phyloP scores from a whole-genome alignment of 768 basidiomycete species.

The Russula griseocarnosa region DNA sequence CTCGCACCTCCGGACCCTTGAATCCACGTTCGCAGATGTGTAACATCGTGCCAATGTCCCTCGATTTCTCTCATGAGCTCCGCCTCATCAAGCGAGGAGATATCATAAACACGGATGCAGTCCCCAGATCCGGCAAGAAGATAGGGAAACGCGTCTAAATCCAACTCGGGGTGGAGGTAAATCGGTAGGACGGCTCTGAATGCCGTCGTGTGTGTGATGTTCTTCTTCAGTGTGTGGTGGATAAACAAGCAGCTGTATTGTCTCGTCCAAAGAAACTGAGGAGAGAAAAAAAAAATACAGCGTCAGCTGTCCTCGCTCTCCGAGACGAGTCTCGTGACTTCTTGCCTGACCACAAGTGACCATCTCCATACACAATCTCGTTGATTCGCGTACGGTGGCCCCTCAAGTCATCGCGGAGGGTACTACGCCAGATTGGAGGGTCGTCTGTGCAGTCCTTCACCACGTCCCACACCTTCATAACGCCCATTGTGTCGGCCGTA shows the following conservation, averaged over 20 bases:
- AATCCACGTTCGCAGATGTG: conserved; percentile 68
- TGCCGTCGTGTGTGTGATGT: conserved; percentile 54
- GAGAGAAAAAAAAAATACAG: neutral
- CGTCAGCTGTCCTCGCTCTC: neutral
- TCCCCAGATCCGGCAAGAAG: conserved; percentile 83
- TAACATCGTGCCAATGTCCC: conserved; percentile 90
- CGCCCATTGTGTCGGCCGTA: conserved; percentile 90
- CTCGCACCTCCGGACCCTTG: conserved; percentile 45
- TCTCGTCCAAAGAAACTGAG: conserved; percentile 88
- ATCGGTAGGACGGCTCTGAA: conserved; percentile 75
- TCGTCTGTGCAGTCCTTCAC: conserved; percentile 42
- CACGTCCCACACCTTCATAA: conserved; percentile 78
- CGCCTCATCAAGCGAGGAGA: conserved; percentile 62
- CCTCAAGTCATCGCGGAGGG: conserved; percentile 51
- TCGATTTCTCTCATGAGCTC: conserved; percentile 72
- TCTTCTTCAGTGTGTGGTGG: conserved; percentile 39
- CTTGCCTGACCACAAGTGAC: conserved; percentile 87
- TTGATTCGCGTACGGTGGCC: conserved; percentile 84
- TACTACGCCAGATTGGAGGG: conserved; percentile 48
- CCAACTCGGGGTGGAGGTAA: conserved; percentile 45
- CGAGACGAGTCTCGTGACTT: conserved; percentile 24
- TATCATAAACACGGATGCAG: conserved; percentile 73
- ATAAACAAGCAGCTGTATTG: conserved; percentile 59
- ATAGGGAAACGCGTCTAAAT: conserved; percentile 57
- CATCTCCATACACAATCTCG: conserved; percentile 61